Conservation (phyloP, 305 asterid species). For the Striga hermonthica region DNA sequence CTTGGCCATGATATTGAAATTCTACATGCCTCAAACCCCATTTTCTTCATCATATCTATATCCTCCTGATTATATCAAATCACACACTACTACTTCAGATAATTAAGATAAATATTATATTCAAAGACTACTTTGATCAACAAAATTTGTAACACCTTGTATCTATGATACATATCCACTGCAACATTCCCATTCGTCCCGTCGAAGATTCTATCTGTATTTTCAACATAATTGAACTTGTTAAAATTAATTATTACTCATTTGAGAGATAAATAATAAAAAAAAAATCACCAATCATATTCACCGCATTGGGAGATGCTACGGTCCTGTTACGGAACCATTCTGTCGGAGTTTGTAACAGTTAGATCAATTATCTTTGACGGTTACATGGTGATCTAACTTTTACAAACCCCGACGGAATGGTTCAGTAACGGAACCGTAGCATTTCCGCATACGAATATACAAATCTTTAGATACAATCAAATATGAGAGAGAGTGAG, state of each 20-base stretch:
- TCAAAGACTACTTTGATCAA: background rate
- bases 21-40: conserved; percentile 39
- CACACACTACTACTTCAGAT: too few species aligned
- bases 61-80: conserved; percentile 37
- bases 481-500: conserved; percentile 5
- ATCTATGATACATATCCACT: conserved; percentile 36
- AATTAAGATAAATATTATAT: background rate
- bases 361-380: too few species aligned
- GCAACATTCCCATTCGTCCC: conserved; percentile 42
- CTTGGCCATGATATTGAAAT: conserved; percentile 43
- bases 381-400: too few species aligned
- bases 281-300: too few species aligned
- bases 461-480: too few species aligned
- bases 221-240: background rate
- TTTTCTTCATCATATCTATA: conserved; percentile 35
- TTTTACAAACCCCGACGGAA: too few species aligned
- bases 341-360: too few species aligned
- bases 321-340: too few species aligned
- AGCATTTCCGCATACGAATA: too few species aligned
- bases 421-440: too few species aligned
- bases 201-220: conserved; percentile 34
- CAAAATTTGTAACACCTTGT: conserved; percentile 29
- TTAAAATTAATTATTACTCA: background rate
- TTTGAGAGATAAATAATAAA: too few species aligned
- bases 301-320: too few species aligned